These are phyloP conservation scores for Ceratocystis eucalypticola DNA, from an alignment of 2,329 filamentous ascomycete species.

Conservation along the genomic window DNA sequence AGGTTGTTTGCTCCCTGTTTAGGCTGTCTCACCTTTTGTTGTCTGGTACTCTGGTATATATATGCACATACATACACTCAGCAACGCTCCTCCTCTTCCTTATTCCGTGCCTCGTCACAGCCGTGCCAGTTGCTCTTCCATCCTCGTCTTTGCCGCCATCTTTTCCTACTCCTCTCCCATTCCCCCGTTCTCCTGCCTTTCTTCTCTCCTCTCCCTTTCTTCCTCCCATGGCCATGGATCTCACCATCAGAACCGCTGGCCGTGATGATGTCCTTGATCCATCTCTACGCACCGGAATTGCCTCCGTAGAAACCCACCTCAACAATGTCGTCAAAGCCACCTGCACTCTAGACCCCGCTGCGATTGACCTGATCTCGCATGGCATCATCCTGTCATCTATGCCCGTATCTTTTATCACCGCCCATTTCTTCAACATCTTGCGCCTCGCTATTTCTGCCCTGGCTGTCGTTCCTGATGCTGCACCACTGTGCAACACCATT, in stretches of 20 bases:
- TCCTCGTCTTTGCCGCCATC: too few species aligned
- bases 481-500: slow-evolving; percentile 8
- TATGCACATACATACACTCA: too few species aligned
- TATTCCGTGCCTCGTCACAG: too few species aligned
- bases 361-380: slow-evolving; percentile 4
- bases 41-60: not conserved
- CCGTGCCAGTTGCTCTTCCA: too few species aligned
- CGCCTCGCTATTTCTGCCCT: slow-evolving; percentile 12
- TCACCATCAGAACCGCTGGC: slow-evolving; percentile 2
- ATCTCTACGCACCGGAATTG: slow-evolving; percentile 14
- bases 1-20: not conserved
- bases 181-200: not conserved
- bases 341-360: not conserved
- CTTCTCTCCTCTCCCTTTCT: not conserved
- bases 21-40: not conserved
- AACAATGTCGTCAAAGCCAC: slow-evolving; percentile 2
- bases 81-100: too few species aligned
- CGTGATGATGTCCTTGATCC: slow-evolving; percentile 12
- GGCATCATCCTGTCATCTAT: slow-evolving; percentile 4
- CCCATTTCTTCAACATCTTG: slow-evolving; percentile 13
- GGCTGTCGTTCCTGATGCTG: slow-evolving; percentile 7
- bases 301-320: slow-evolving; percentile 12
- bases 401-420: slow-evolving; percentile 7
- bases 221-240: not conserved
- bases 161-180: too few species aligned